Conservation (phyloP, 2,329 filamentous ascomycete species). For the Sarocladium strictum region DNA sequence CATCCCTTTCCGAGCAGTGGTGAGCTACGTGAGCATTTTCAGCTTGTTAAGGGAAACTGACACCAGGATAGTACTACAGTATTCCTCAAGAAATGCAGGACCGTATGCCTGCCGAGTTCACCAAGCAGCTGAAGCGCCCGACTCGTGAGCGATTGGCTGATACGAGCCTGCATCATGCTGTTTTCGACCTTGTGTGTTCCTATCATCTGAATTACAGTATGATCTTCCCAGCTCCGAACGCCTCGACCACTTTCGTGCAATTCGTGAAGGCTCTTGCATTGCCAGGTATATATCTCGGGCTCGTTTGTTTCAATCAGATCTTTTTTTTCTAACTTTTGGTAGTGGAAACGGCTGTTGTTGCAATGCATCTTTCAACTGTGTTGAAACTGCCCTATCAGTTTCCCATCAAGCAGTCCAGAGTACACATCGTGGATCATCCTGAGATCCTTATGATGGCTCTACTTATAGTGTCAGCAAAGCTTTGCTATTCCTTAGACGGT, state of each 20-base stretch:
- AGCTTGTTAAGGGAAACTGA: neutral
- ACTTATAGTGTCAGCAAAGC: constrained; percentile 69
- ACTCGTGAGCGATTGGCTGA: constrained; percentile 34
- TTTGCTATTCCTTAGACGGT: constrained; percentile 70
- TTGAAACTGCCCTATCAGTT: constrained; percentile 51
- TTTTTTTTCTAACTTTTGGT: constrained; percentile 22
- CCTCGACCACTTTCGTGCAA: constrained; percentile 59
- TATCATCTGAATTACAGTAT: constrained; percentile 66
- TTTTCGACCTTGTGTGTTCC: constrained; percentile 56
- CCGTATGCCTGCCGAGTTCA: constrained; percentile 57
- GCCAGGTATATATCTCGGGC: constrained; percentile 53
- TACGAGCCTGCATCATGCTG: constrained; percentile 57
- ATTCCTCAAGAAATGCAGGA: constrained; percentile 61
- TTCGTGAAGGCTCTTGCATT: constrained; percentile 68
- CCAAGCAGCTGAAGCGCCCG: constrained; percentile 50
- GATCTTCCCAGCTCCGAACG: constrained; percentile 54
- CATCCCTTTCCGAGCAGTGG: constrained; percentile 66
- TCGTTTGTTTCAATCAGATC: too few species aligned
- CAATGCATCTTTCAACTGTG: constrained; percentile 37
- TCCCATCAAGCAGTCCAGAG: constrained; percentile 37
- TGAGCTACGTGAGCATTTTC: constrained; percentile 28
- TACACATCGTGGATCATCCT: constrained; percentile 55
- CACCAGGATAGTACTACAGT: constrained; percentile 37
- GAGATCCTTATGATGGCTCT: constrained; percentile 69
- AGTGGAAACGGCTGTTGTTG: constrained; percentile 46